phyloP scores from a whole-genome alignment of 176 grass and related monocot genomes.

The Musa troglodytarum region DNA sequence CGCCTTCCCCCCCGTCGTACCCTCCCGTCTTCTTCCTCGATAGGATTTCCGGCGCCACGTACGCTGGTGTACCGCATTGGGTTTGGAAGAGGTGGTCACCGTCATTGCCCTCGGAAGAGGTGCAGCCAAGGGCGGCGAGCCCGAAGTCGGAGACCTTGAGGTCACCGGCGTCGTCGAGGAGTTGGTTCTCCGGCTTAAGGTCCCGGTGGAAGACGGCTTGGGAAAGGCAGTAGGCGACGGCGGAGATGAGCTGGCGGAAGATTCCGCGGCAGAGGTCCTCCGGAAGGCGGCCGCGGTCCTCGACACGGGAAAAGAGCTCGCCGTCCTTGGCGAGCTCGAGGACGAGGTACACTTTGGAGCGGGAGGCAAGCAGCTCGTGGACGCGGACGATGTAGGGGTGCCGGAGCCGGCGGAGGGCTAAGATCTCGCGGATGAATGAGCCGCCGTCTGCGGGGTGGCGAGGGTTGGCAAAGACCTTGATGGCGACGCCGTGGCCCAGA shows the following conservation, averaged over 20 bases:
- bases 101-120: too few relatives aligned
- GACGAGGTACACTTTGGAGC: conserved; percentile 51
- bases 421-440: conserved; percentile 41
- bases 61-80: too few relatives aligned
- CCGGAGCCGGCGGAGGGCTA: conserved; percentile 37
- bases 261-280: conserved; percentile 36
- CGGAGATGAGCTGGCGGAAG: neutral
- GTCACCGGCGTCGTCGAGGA: too few relatives aligned
- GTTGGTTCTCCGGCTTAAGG: too few relatives aligned
- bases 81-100: too few relatives aligned
- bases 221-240: too few relatives aligned
- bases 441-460: neutral
- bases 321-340: conserved; percentile 66
- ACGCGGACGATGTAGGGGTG: conserved; percentile 65
- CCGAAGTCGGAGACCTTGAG: too few relatives aligned
- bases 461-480: conserved; percentile 63
- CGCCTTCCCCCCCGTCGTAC: too few relatives aligned
- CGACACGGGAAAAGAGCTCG: conserved; percentile 49
- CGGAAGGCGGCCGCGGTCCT: conserved; percentile 40
- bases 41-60: too few relatives aligned
- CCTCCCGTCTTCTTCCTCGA: too few relatives aligned
- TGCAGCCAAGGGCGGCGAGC: too few relatives aligned
- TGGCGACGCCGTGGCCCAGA: conserved; percentile 34
- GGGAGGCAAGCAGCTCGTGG: conserved; percentile 32
- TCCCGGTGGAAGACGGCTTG: too few relatives aligned